Conservation (phyloP, 768 basidiomycete species). For the Clavulina sp. region DNA sequence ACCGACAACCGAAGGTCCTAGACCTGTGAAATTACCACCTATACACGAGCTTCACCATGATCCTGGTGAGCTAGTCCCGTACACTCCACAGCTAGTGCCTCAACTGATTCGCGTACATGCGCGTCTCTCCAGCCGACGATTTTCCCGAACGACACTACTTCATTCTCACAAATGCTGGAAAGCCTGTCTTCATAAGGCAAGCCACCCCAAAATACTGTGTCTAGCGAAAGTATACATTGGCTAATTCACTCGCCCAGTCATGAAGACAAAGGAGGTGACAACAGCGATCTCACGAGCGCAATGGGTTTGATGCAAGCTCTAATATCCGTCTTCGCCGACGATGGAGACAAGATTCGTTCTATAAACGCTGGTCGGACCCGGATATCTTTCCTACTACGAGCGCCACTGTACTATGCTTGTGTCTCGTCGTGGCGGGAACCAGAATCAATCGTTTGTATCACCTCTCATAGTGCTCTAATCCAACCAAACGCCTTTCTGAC, state of each 20-base stretch:
- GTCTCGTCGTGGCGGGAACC: slow-evolving; percentile 91
- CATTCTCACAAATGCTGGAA: slow-evolving; percentile 86
- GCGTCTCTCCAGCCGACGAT: background rate
- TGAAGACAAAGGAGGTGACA: slow-evolving; percentile 9
- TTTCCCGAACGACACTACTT: slow-evolving; percentile 54
- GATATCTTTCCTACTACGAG: slow-evolving; percentile 71
- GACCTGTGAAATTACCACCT: background rate
- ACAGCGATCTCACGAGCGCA: slow-evolving; percentile 51
- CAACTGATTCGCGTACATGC: background rate
- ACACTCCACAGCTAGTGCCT: background rate
- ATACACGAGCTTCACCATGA: background rate
- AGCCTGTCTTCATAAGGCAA: slow-evolving; percentile 88
- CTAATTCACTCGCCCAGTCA: slow-evolving; percentile 5
- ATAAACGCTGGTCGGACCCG: slow-evolving; percentile 55
- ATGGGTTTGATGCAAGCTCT: slow-evolving; percentile 92
- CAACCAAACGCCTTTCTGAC: slow-evolving; percentile 11
- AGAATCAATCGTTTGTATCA: slow-evolving; percentile 66
- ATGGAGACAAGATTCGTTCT: slow-evolving; percentile 47
- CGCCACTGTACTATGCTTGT: slow-evolving; percentile 85
- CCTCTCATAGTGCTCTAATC: slow-evolving; percentile 9
- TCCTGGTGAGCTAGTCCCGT: background rate
- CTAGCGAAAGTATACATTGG: background rate
- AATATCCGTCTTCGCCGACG: slow-evolving; percentile 88
- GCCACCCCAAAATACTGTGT: slow-evolving; percentile 8
- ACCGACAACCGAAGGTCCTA: background rate